Base-by-base conservation (phyloP, 164 flowering plant genomes). In the Malania oleifera region DNA sequence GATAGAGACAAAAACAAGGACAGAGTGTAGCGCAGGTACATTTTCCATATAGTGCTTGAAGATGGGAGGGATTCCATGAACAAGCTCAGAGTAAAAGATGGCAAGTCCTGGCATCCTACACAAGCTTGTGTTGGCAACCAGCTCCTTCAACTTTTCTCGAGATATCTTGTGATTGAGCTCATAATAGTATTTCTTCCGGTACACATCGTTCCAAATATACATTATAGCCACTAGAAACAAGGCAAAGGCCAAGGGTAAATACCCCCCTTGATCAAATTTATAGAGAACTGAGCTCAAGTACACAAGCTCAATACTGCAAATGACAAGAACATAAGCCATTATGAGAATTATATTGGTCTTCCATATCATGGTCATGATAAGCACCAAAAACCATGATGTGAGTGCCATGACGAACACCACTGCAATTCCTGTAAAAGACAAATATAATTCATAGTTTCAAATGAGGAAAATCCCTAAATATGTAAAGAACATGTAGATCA, bases 21-120 rank as follows among this genome's bases (percentile, higher is more conserved):
- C 23, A 3, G 23, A 47, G 51, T 47, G 51, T 12, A 47, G 23
- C 3, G 9, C 23, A 19, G 51, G 51, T 1, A 47, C 51, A 24
- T n/a, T n/a, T n/a, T n/a, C n/a, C n/a, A n/a, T n/a, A n/a, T n/a
- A n/a, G n/a, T n/a, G n/a, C n/a, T n/a, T 47, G 9, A 47, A 47
- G 5, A 47, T 47, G 51, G 51, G 51, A 47, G 51, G 51, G 23
- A 47, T 18, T 5, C 51, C 51, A 19, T 47, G 51, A 19, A 2
- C 51, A 19, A 47, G 51, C 51, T 47, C 23, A 1, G 51, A 47
- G 26, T 47, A 47, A 12, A 47, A 47, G 8, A 47, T 47, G 22
- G 51, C 51, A 11, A 47, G 51, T 24, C 51, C 22, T 18, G 10
- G 8, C 18, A 47, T 47, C 13, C 23, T 9, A 24, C 13, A 47